Base-by-base conservation (phyloP, 768 basidiomycete species). In the Pulveroboletus ravenelii region DNA sequence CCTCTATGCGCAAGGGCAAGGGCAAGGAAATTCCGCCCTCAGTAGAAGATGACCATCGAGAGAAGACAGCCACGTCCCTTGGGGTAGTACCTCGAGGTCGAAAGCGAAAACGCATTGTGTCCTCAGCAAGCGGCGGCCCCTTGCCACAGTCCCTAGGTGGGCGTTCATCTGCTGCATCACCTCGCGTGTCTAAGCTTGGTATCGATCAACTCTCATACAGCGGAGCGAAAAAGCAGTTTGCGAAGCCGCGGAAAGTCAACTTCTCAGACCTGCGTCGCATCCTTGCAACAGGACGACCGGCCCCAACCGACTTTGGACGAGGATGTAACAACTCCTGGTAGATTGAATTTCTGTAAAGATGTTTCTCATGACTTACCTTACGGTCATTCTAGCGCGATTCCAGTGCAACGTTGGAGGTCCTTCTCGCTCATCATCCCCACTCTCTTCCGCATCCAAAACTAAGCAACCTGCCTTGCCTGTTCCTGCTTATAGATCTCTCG, bases 41-140 rank as follows among this genome's bases (percentile, higher is more conserved):
- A 5, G 29, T 31, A 35, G 54, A 55, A 25, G 53, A 51, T 12
- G 17, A 1, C 15, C 18, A 2, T 40, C 49, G 27, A 36, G 55
- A 50, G 35, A 52, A 45, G 52, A 56, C 46, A 32, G 55, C 47
- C 34, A 56, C 55, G 47, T 35, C 60, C 27, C 45, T 46, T 5
- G 54, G 48, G 47, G 32, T 40, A 32, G 47, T 15, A 17, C 31
- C 57, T n/a, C 50, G 44, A 27, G 50, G 59, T 49, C 47, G 53
- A 40, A 57, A 60, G 51, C 61, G 68, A 62, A 57, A 63, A 52
- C 58, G 63, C 12, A 51, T 55, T 18, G 14, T 42, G 31, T 61
- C 63, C n/a, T 29, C 63, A 9, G 30, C 48, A 25, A 52, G 10
- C 10, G 27, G 27, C n/a, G 31, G 37, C 37, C 43, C 44, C 36